Evolutionary conservation across 768 basidiomycete species (phyloP).

Genomic region (Russula dissimulans): DNA sequence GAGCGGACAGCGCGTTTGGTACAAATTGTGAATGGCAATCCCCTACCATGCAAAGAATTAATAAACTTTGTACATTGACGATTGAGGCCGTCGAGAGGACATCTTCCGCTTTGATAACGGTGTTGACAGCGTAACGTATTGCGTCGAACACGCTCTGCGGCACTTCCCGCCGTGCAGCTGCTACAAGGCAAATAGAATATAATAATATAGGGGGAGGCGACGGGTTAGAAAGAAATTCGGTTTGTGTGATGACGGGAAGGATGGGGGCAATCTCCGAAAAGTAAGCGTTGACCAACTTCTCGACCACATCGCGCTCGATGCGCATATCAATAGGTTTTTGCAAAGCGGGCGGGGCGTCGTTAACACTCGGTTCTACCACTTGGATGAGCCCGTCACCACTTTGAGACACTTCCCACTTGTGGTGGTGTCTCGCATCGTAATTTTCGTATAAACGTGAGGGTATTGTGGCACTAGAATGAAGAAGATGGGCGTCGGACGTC

Average conservation of each 20-base stretch:
- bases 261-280: constrained; percentile 85
- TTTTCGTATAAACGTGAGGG: constrained; percentile 77
- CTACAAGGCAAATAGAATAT: constrained; percentile 91
- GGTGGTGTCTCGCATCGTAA: constrained; percentile 83
- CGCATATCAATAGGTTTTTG: constrained; percentile 62
- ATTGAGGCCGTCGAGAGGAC: constrained; percentile 81
- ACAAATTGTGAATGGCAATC: constrained; percentile 89
- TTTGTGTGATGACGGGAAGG: constrained; percentile 79
- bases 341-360: constrained; percentile 45
- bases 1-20: constrained; percentile 73
- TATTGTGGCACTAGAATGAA: constrained; percentile 85
- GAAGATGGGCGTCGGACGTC: constrained; percentile 74
- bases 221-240: constrained; percentile 72
- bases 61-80: constrained; percentile 77
- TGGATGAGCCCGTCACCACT: constrained; percentile 83
- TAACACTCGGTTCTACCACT: constrained; percentile 52
- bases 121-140: constrained; percentile 80
- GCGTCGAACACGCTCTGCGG: constrained; percentile 84
- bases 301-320: constrained; percentile 69
- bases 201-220: constrained; percentile 75
- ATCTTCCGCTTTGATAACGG: constrained; percentile 81
- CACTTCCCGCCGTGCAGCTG: constrained; percentile 75
- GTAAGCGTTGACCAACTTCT: constrained; percentile 83
- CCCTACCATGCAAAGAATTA: constrained; percentile 79
- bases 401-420: constrained; percentile 78